A percentile compares a stretch with the other conserved stretches of the same genome.
Evolutionary conservation across 192 early-diverging fungal species (phyloP).

Genomic region (Linnemannia hyalina): DNA sequence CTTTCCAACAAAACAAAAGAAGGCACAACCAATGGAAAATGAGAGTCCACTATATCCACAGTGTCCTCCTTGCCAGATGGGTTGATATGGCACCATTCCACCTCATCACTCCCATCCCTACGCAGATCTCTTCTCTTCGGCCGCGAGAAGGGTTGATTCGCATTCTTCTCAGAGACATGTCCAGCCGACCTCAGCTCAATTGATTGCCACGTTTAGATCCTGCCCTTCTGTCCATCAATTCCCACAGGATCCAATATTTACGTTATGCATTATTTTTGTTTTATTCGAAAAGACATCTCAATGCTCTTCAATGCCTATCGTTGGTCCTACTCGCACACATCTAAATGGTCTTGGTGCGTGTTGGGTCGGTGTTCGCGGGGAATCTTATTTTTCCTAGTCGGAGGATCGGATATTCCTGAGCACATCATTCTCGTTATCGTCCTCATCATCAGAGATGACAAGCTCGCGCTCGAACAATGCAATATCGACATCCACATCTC

Average conservation of each 20-base stretch:
- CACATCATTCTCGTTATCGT: constrained; percentile 73
- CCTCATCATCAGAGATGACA: constrained; percentile 65
- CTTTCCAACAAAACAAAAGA: neutral
- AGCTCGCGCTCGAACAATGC: constrained; percentile 80
- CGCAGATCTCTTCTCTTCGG: neutral
- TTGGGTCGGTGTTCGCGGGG: neutral
- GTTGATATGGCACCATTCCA: neutral
- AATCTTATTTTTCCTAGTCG: constrained; percentile 4
- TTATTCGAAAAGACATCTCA: neutral
- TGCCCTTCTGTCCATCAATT: too few species aligned
- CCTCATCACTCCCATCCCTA: neutral
- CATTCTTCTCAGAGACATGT: too few species aligned
- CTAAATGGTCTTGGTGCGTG: neutral
- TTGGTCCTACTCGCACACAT: neutral
- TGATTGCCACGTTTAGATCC: too few species aligned
- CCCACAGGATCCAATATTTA: too few species aligned
- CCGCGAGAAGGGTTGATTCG: neutral
- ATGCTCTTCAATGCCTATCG: neutral
- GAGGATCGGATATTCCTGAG: constrained; percentile 52
- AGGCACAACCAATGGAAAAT: neutral
- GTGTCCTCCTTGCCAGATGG: neutral
- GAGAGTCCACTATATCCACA: neutral
- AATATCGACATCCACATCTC: constrained; percentile 87
- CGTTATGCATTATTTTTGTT: constrained; percentile 6
- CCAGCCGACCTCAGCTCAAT: too few species aligned